Evolutionary conservation across 306 rosid species (phyloP).

Genomic region (Fragaria vesca): DNA sequence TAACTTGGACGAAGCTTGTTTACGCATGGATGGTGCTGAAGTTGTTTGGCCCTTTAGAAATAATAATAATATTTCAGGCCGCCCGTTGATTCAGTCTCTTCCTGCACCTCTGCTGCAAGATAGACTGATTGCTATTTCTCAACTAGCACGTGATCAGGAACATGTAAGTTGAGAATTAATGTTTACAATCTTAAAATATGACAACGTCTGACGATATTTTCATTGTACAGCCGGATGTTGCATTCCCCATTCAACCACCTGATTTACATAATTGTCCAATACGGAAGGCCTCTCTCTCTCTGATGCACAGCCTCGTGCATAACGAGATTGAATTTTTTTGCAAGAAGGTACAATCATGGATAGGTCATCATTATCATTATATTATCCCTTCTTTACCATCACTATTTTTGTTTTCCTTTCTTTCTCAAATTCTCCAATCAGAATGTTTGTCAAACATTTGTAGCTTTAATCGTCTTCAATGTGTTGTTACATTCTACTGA

Average conservation of each 20-base stretch:
- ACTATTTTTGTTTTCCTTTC: conserved; percentile 10
- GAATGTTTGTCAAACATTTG: conserved; percentile 21
- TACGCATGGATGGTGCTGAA: conserved; percentile 89
- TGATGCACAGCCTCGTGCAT: conserved; percentile 71
- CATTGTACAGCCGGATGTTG: conserved; percentile 81
- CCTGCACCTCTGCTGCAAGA: conserved; percentile 84
- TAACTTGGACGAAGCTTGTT: conserved; percentile 79
- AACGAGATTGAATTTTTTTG: conserved; percentile 86
- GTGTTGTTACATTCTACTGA: conserved; percentile 27
- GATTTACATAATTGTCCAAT: conserved; percentile 63
- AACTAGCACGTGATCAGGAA: conserved; percentile 88
- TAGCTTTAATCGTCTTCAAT: conserved; percentile 22
- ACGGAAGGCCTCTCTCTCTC: conserved; percentile 48
- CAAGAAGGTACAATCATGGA: conserved; percentile 52
- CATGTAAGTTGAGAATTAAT: conserved; percentile 53
- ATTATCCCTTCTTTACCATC: neutral
- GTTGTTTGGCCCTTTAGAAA: conserved; percentile 92
- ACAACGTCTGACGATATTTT: conserved; percentile 10
- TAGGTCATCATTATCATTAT: neutral
- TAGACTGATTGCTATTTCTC: conserved; percentile 83
- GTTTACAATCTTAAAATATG: conserved; percentile 6
- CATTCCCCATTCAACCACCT: conserved; percentile 73
- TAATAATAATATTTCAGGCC: conserved; percentile 61
- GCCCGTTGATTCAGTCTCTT: conserved; percentile 80
- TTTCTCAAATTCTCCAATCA: conserved; percentile 3